These are phyloP conservation scores for Globisporangium spinosum DNA, from an alignment of 352 stramenopile species.

Conservation along the genomic window DNA sequence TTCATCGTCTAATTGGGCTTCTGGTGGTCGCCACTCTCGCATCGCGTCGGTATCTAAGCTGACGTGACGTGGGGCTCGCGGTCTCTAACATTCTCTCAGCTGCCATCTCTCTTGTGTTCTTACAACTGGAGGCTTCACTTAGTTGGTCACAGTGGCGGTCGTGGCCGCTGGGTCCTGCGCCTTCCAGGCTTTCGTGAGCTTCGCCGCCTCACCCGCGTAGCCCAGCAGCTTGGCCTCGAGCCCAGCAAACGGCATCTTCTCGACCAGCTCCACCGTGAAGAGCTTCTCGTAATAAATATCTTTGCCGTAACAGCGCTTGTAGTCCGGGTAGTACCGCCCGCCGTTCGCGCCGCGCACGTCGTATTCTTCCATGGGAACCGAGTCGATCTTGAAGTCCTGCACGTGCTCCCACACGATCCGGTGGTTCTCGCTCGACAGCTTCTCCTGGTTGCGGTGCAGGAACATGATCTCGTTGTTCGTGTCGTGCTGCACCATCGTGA, in stretches of 20 bases:
- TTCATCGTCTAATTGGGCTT: not conserved
- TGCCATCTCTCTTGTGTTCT: not conserved
- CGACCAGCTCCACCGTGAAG: constrained; percentile 44
- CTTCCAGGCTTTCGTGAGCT: constrained; percentile 18
- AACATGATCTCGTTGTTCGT: constrained; percentile 44
- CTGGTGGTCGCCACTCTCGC: not conserved
- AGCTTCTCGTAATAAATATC: constrained; percentile 62
- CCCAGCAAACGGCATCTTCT: constrained; percentile 35
- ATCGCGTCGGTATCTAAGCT: not conserved
- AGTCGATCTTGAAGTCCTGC: constrained; percentile 42
- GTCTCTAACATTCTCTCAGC: not conserved
- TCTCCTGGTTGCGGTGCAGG: constrained; percentile 64
- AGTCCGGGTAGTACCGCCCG: constrained; percentile 46
- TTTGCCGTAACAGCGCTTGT: constrained; percentile 61
- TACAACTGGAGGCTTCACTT: not conserved
- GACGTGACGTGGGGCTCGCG: not conserved
- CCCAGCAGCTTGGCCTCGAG: constrained; percentile 43
- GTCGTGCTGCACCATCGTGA: constrained; percentile 74
- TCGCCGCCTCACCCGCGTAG: constrained; percentile 35
- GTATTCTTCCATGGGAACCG: constrained; percentile 38
- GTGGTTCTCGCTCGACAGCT: constrained; percentile 46
- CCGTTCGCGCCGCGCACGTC: constrained; percentile 56
- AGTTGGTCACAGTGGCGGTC: not conserved
- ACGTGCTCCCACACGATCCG: constrained; percentile 43
- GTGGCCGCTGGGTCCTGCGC: not conserved